These are phyloP conservation scores for Chlamydomonas reinhardtii DNA, from an alignment of 163 green algal genomes.

Conservation along the genomic window DNA sequence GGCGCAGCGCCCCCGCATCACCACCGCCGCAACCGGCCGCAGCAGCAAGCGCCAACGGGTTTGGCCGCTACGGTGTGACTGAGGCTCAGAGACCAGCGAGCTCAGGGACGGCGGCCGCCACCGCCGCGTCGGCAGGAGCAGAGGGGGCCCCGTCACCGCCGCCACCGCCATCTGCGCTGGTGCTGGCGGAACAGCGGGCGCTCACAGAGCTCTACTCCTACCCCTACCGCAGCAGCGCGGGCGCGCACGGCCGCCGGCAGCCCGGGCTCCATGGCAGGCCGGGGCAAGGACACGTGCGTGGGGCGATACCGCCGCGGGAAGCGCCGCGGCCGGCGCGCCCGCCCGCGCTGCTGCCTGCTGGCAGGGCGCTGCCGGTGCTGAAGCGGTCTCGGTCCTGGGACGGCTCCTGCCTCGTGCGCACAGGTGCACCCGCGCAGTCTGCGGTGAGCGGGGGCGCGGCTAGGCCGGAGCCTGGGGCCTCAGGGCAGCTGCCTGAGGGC, in stretches of 20 bases:
- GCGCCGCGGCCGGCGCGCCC: too few species aligned
- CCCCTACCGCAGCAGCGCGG: not conserved
- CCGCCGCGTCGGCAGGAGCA: not conserved
- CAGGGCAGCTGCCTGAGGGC: not conserved
- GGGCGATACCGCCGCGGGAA: not conserved
- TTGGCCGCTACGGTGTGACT: too few species aligned
- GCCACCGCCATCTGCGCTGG: not conserved
- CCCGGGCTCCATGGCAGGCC: not conserved
- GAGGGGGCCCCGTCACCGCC: not conserved
- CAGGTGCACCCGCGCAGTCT: not conserved
- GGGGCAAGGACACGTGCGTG: not conserved
- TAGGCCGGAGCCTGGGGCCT: not conserved
- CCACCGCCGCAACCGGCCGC: not conserved
- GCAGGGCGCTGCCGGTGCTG: not conserved
- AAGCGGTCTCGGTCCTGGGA: constrained; percentile 38
- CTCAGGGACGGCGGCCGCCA: too few species aligned
- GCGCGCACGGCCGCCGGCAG: not conserved
- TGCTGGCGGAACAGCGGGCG: not conserved
- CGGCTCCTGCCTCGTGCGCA: not conserved
- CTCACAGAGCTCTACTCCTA: not conserved
- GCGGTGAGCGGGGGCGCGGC: not conserved
- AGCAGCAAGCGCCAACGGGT: not conserved
- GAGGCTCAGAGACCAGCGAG: not conserved
- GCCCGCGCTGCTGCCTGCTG: not conserved
- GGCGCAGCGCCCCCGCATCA: too few species aligned